Evolutionary conservation across 2,329 filamentous ascomycete genomes (phyloP).

Genomic region (Ramichloridium luteum): DNA sequence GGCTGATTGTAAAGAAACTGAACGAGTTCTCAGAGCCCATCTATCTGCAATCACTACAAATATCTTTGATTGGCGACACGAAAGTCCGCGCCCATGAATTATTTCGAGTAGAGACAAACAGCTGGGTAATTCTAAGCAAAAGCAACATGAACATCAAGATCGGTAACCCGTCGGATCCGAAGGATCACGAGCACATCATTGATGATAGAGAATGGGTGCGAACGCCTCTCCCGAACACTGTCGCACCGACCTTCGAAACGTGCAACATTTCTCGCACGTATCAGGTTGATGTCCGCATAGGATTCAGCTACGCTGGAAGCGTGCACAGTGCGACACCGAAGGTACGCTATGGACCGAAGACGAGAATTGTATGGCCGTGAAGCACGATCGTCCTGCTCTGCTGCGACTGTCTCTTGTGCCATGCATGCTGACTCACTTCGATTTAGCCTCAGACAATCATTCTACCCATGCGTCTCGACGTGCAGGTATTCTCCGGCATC

Average conservation of each 20-base stretch:
- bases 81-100: conserved; percentile 68
- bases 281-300: conserved; percentile 69
- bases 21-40: conserved; percentile 56
- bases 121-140: conserved; percentile 63
- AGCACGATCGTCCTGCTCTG: not conserved
- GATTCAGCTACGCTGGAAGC: conserved; percentile 59
- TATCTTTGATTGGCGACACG: conserved; percentile 71
- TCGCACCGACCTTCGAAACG: conserved; percentile 74
- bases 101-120: conserved; percentile 53
- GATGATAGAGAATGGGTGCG: conserved; percentile 61
- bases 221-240: conserved; percentile 64
- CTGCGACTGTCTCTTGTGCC: not conserved
- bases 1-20: conserved; percentile 67
- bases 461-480: conserved; percentile 64
- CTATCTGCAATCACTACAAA: conserved; percentile 65
- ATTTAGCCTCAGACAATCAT: conserved; percentile 51
- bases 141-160: conserved; percentile 62
- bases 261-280: conserved; percentile 80
- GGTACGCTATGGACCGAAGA: conserved; percentile 27
- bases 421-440: not conserved
- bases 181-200: conserved; percentile 37
- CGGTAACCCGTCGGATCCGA: conserved; percentile 43
- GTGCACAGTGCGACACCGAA: conserved; percentile 29
- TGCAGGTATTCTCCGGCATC: conserved; percentile 81
- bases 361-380: conserved; percentile 15